Percentiles rank a stretch among this genome's conserved stretches.
These are phyloP conservation scores for Fistulinella prunicolor DNA, from an alignment of 768 basidiomycete species.

Conservation along the genomic window DNA sequence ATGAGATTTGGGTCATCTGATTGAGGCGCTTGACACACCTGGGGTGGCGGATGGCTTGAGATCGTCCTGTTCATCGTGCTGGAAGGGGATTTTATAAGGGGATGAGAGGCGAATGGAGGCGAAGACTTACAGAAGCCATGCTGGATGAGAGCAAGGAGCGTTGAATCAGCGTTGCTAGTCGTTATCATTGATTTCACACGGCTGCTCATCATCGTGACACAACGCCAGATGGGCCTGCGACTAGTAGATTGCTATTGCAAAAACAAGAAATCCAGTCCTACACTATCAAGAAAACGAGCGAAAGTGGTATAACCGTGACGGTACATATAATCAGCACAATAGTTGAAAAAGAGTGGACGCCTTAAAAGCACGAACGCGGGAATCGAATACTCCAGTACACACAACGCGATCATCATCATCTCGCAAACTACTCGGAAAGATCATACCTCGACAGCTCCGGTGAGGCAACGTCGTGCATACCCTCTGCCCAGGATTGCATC, in stretches of 20 bases:
- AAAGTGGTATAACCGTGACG: conserved; percentile 26
- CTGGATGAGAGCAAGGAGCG: conserved; percentile 23
- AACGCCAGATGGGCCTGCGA: conserved; percentile 2
- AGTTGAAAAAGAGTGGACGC: conserved; percentile 21
- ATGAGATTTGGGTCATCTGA: conserved; percentile 6
- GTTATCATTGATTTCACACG: conserved; percentile 66
- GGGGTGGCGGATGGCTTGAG: conserved; percentile 65
- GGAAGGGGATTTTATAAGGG: conserved; percentile 5
- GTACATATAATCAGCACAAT: conserved; percentile 21
- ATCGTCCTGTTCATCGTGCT: conserved; percentile 69
- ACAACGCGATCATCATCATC: not conserved
- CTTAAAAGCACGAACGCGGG: conserved; percentile 22
- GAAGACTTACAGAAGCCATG: conserved; percentile 53
- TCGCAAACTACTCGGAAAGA: conserved; percentile 13
- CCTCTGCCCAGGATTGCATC: conserved; percentile 27
- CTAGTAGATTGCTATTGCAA: conserved; percentile 28
- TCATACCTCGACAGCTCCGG: conserved; percentile 20
- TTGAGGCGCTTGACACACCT: conserved; percentile 39
- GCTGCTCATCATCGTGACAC: conserved; percentile 24
- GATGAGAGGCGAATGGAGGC: not conserved
- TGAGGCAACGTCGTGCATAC: conserved; percentile 36
- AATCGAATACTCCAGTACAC: conserved; percentile 9
- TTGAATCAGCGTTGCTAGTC: conserved; percentile 16
- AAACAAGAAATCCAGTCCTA: conserved; percentile 22
- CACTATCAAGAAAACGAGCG: conserved; percentile 30